A percentile compares a stretch with the other conserved stretches of the same genome.
phyloP scores from a whole-genome alignment of 345 rosid genomes.

The Abelmoschus esculentus region DNA sequence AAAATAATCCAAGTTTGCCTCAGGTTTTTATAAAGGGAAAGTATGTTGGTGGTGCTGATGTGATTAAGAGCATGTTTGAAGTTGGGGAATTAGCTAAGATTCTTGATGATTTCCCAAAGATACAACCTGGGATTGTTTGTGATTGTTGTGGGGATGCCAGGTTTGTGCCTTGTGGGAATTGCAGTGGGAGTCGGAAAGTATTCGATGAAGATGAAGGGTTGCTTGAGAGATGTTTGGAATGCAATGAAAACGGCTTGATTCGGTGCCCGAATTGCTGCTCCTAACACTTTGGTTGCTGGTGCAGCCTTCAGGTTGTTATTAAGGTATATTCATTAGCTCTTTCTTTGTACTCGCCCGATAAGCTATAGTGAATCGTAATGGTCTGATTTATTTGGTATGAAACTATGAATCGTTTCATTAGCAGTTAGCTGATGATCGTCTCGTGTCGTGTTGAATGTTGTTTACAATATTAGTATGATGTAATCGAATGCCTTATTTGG shows the following conservation, averaged over 20 bases:
- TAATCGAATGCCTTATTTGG: constrained; percentile 17
- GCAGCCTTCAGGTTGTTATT: not conserved
- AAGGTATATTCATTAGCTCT: constrained; percentile 6
- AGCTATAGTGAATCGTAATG: constrained; percentile 9
- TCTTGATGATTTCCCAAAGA: constrained; percentile 54
- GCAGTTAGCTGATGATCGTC: constrained; percentile 15
- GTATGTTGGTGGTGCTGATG: constrained; percentile 77
- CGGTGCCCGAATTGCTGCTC: constrained; percentile 72
- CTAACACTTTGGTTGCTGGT: constrained; percentile 20
- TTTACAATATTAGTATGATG: constrained; percentile 16
- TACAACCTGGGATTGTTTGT: constrained; percentile 63
- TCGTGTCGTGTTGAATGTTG: constrained; percentile 15
- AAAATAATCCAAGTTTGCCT: constrained; percentile 56
- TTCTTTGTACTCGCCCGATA: not conserved
- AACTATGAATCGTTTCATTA: constrained; percentile 6
- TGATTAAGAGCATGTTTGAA: constrained; percentile 70
- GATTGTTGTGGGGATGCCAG: constrained; percentile 68
- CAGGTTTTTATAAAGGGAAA: constrained; percentile 73
- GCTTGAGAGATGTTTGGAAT: constrained; percentile 57
- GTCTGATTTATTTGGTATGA: constrained; percentile 8
- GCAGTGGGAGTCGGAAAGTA: constrained; percentile 81
- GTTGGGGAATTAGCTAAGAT: constrained; percentile 70
- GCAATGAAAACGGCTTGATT: constrained; percentile 87
- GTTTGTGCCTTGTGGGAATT: constrained; percentile 67
- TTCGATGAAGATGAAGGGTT: constrained; percentile 76